Evolutionary conservation across 352 stramenopile species (phyloP).

Genomic region (Salisapilia sapeloensis): DNA sequence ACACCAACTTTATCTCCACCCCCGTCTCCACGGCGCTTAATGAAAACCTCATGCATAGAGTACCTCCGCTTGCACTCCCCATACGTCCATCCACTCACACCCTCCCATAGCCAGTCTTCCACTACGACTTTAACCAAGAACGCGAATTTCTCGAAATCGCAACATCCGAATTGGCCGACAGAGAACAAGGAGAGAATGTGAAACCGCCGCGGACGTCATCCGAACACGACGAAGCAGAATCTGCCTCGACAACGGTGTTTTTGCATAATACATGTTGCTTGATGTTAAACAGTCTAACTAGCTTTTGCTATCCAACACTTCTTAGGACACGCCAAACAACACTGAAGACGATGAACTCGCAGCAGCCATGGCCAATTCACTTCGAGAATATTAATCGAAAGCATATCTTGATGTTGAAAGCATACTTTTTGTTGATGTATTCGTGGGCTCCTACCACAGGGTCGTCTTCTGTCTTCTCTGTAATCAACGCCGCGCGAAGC

Average conservation of each 20-base stretch:
- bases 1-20: conserved; percentile 23
- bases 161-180: conserved; percentile 32
- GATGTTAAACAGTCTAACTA: conserved; percentile 3
- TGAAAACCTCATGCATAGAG: conserved; percentile 40
- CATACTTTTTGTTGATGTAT: too few species aligned
- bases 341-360: conserved; percentile 34
- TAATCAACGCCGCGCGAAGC: too few species aligned
- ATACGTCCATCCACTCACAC: neutral
- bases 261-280: neutral
- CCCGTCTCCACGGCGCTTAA: conserved; percentile 20
- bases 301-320: conserved; percentile 21
- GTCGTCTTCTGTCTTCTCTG: too few species aligned
- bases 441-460: too few species aligned
- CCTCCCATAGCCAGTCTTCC: conserved; percentile 17
- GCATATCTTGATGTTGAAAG: too few species aligned
- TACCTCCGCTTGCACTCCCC: conserved; percentile 3
- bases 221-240: conserved; percentile 5
- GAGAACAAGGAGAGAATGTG: conserved; percentile 15
- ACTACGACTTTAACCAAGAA: conserved; percentile 58
- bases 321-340: conserved; percentile 6
- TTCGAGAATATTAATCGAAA: conserved; percentile 36
- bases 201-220: conserved; percentile 7
- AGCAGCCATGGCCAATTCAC: conserved; percentile 37
- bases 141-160: conserved; percentile 52
- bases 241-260: conserved; percentile 10